A percentile compares a stretch with the other conserved stretches of the same genome.
Conservation (phyloP, 208 protist genomes). For the Trypanosoma brucei region DNA sequence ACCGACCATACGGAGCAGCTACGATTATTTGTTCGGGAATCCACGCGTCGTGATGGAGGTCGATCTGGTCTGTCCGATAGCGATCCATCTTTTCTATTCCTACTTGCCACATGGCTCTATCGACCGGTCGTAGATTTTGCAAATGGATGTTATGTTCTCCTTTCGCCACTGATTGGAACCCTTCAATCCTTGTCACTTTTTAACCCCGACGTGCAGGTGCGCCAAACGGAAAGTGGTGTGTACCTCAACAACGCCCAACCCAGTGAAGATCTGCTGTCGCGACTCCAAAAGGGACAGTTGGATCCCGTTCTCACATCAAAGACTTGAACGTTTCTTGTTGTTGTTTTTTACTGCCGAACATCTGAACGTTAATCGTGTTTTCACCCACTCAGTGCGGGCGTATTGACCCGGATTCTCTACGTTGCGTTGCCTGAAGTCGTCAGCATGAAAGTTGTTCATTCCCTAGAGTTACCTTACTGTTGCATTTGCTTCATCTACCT, state of each 20-base stretch:
- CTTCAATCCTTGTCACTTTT: slow-evolving; percentile 76
- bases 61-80: slow-evolving; percentile 4
- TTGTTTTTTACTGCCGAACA: not conserved
- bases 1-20: slow-evolving; percentile 85
- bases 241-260: slow-evolving; percentile 25
- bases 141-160: slow-evolving; percentile 76
- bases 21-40: slow-evolving; percentile 74
- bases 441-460: no score
- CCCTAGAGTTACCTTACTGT: no score
- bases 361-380: not conserved
- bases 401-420: not conserved
- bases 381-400: no score
- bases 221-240: slow-evolving; percentile 28
- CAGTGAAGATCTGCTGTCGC: slow-evolving; percentile 54
- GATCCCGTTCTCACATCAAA: slow-evolving; percentile 36
- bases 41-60: slow-evolving; percentile 35
- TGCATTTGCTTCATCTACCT: not conserved
- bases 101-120: slow-evolving; percentile 79
- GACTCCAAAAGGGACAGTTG: slow-evolving; percentile 63
- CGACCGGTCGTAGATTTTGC: slow-evolving; percentile 75
- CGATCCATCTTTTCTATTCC: slow-evolving; percentile 34
- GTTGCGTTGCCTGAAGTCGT: no score
- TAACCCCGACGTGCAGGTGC: slow-evolving; percentile 69
- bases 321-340: not conserved
- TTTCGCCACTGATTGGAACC: slow-evolving; percentile 72